Conservation (phyloP, 2,329 filamentous ascomycete species). For the Penicillium sp. region DNA sequence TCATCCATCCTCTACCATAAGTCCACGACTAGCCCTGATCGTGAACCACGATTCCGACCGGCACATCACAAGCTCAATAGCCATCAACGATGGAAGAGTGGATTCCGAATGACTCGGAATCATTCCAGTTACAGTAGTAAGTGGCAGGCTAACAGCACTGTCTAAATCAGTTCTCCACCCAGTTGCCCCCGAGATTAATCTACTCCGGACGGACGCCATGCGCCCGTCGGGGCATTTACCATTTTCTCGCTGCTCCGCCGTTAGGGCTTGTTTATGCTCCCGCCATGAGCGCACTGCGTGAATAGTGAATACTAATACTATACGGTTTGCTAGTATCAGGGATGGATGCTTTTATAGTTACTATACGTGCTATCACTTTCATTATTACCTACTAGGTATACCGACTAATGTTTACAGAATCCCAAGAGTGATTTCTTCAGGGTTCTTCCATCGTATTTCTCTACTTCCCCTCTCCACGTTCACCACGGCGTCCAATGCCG, state of each 20-base stretch:
- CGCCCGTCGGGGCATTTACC: conserved; percentile 4
- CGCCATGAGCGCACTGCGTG: neutral
- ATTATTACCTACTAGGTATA: neutral
- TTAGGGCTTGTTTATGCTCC: conserved; percentile 14
- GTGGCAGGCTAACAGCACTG: too few species aligned
- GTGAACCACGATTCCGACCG: too few species aligned
- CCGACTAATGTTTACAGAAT: neutral
- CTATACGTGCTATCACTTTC: neutral
- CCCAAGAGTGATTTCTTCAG: too few species aligned
- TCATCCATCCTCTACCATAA: too few species aligned
- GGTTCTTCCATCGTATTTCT: neutral
- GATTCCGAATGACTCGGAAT: too few species aligned
- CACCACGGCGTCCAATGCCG: conserved; percentile 9
- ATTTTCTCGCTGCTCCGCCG: neutral
- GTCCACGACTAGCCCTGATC: too few species aligned
- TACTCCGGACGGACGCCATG: neutral
- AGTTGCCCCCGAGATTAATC: neutral
- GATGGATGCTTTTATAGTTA: neutral
- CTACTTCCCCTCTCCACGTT: neutral
- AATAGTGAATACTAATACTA: too few species aligned
- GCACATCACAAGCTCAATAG: too few species aligned
- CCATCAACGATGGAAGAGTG: too few species aligned
- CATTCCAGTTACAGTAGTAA: too few species aligned
- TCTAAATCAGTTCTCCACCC: neutral
- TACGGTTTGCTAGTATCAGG: neutral